A percentile compares a stretch with the other conserved stretches of the same genome.
These are phyloP conservation scores for Rhodotorula sp. DNA, from an alignment of 1,284 basidiomycete species.

Conservation along the genomic window DNA sequence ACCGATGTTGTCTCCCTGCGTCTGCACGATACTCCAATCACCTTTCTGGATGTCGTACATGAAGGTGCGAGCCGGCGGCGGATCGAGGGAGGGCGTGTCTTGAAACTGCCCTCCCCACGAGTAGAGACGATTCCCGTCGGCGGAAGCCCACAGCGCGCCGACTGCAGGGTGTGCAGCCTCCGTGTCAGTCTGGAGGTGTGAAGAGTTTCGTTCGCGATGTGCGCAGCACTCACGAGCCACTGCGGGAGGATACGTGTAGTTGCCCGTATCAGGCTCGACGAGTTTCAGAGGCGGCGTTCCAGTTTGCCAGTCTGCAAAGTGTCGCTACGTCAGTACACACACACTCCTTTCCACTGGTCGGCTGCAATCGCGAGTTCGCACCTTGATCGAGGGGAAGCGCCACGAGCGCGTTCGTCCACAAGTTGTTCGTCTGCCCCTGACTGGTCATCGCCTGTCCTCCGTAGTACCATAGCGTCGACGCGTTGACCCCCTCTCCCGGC, in stretches of 20 bases:
- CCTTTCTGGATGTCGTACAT: constrained; percentile 33
- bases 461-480: constrained; percentile 37
- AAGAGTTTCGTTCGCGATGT: not conserved
- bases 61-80: constrained; percentile 35
- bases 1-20: constrained; percentile 37
- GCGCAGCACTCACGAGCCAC: constrained; percentile 35
- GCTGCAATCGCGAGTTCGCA: not conserved
- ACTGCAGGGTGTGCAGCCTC: constrained; percentile 9
- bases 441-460: constrained; percentile 40
- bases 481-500: constrained; percentile 1
- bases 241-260: constrained; percentile 41
- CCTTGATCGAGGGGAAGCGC: constrained; percentile 34
- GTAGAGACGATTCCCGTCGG: constrained; percentile 32
- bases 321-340: no score
- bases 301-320: constrained; percentile 32
- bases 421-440: constrained; percentile 27
- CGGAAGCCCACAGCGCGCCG: constrained; percentile 39
- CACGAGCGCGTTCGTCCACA: constrained; percentile 46
- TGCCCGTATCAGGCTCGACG: constrained; percentile 39
- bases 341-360: not conserved
- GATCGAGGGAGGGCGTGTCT: constrained; percentile 40
- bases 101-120: constrained; percentile 43
- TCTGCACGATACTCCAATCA: constrained; percentile 31
- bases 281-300: constrained; percentile 42
- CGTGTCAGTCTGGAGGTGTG: not conserved